Conservation (phyloP, 1,139 yeast species). For the Tardiomyces digboiensis region DNA sequence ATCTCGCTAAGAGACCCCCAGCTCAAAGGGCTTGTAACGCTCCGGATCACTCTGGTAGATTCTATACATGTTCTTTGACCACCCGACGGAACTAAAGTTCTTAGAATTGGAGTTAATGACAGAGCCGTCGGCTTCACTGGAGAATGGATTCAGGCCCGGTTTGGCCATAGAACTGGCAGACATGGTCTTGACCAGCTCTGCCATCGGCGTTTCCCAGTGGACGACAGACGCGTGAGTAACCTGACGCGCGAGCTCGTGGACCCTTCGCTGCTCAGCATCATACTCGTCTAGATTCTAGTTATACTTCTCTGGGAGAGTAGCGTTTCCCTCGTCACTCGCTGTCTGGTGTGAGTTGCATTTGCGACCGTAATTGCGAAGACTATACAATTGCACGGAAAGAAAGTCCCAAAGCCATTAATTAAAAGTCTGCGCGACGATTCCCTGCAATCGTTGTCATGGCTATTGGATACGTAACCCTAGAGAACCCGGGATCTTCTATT, state of each 20-base stretch:
- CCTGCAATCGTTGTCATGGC: too few species aligned
- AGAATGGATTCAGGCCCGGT: slow-evolving; percentile 12
- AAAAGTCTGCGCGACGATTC: too few species aligned
- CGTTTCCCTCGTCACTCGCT: too few species aligned
- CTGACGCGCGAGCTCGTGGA: slow-evolving; percentile 17
- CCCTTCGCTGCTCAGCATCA: slow-evolving; percentile 4
- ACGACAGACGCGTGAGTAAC: slow-evolving; percentile 10
- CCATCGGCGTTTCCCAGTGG: background rate
- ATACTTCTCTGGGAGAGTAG: too few species aligned
- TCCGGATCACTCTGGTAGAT: slow-evolving; percentile 48
- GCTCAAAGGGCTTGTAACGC: slow-evolving; percentile 47
- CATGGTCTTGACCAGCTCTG: slow-evolving; percentile 2
- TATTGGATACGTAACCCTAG: too few species aligned
- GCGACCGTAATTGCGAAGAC: too few species aligned
- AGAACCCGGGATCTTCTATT: too few species aligned
- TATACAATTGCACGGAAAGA: too few species aligned
- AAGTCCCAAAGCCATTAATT: too few species aligned
- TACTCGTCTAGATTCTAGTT: too few species aligned
- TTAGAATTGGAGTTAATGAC: slow-evolving; percentile 43
- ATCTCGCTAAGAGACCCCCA: slow-evolving; percentile 59
- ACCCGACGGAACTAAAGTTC: slow-evolving; percentile 48
- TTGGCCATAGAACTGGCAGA: slow-evolving; percentile 6
- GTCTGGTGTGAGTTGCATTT: too few species aligned
- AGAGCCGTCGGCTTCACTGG: slow-evolving; percentile 24
- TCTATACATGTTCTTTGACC: slow-evolving; percentile 63